Conservation (phyloP, 108 stramenopile genomes). For the Aurantiochytrium sp. region DNA sequence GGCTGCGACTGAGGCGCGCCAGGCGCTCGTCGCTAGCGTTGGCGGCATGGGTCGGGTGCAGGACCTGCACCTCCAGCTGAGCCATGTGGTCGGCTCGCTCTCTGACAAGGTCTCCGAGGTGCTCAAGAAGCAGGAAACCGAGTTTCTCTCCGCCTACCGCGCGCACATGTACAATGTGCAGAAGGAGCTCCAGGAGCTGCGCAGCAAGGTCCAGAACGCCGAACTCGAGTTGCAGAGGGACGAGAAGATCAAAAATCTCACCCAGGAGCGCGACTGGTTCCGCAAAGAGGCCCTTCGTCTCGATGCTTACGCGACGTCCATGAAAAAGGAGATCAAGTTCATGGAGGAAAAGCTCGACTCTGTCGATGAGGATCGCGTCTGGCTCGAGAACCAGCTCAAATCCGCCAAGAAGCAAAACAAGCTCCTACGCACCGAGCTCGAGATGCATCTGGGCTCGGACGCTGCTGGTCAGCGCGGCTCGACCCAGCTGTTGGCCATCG, state of each 20-base stretch:
- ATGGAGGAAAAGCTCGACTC: conserved; percentile 48
- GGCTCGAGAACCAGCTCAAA: conserved; percentile 55
- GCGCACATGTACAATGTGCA: conserved; percentile 63
- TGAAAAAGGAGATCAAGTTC: conserved; percentile 48
- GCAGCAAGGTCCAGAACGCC: conserved; percentile 43
- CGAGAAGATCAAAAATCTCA: conserved; percentile 43
- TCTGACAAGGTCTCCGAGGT: conserved; percentile 40
- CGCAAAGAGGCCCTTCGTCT: conserved; percentile 53
- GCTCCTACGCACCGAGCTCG: conserved; percentile 43
- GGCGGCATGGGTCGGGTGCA: conserved; percentile 47
- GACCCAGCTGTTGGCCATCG: background rate
- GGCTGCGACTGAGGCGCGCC: background rate
- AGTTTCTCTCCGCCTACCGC: conserved; percentile 56
- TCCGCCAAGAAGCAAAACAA: conserved; percentile 54
- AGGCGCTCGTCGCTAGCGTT: background rate
- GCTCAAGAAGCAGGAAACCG: conserved; percentile 52
- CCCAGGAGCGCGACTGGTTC: conserved; percentile 59
- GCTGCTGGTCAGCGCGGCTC: background rate
- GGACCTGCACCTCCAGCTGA: conserved; percentile 47
- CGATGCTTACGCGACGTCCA: conserved; percentile 43
- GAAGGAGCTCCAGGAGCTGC: conserved; percentile 50
- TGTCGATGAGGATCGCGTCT: conserved; percentile 52
- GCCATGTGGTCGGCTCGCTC: conserved; percentile 43
- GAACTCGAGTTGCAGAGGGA: conserved; percentile 43
- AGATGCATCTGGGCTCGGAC: background rate